Conservation (phyloP, 2,329 filamentous ascomycete species). For the Cercospora sojina region DNA sequence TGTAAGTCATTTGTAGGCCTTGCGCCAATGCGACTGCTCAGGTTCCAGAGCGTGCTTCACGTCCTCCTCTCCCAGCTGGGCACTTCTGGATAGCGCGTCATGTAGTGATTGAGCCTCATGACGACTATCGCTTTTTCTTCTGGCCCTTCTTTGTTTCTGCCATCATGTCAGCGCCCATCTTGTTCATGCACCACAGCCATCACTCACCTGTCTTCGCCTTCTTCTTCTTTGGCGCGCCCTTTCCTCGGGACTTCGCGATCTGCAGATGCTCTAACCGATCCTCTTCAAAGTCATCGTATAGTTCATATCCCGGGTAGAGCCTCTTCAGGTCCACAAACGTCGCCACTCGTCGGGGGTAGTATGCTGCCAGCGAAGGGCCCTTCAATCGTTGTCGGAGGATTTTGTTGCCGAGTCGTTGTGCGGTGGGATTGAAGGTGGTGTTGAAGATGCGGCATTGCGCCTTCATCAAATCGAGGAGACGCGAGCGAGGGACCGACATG, state of each 20-base stretch:
- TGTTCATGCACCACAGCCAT: constrained; percentile 4
- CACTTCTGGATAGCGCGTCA: neutral
- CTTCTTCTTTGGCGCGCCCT: constrained; percentile 89
- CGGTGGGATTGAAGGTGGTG: constrained; percentile 83
- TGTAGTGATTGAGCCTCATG: neutral
- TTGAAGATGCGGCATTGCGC: constrained; percentile 93
- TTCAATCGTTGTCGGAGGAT: constrained; percentile 82
- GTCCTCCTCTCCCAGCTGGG: neutral
- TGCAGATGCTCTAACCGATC: constrained; percentile 72
- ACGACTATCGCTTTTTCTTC: constrained; percentile 41
- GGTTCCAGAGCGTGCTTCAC: neutral
- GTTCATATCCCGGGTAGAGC: constrained; percentile 65
- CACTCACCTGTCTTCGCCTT: constrained; percentile 54
- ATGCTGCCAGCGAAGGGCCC: constrained; percentile 78
- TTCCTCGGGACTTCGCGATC: constrained; percentile 69
- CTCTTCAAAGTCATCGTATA: constrained; percentile 73
- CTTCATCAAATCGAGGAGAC: constrained; percentile 72
- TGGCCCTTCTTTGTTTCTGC: constrained; percentile 36
- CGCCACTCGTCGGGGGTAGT: constrained; percentile 77
- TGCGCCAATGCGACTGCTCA: neutral
- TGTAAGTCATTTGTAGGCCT: neutral
- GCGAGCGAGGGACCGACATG: constrained; percentile 55
- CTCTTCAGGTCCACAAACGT: constrained; percentile 72
- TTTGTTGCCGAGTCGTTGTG: constrained; percentile 83
- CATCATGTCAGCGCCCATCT: constrained; percentile 27